phyloP scores from a whole-genome alignment of 2,329 filamentous ascomycete genomes.

The Bipolaris sorokiniana region DNA sequence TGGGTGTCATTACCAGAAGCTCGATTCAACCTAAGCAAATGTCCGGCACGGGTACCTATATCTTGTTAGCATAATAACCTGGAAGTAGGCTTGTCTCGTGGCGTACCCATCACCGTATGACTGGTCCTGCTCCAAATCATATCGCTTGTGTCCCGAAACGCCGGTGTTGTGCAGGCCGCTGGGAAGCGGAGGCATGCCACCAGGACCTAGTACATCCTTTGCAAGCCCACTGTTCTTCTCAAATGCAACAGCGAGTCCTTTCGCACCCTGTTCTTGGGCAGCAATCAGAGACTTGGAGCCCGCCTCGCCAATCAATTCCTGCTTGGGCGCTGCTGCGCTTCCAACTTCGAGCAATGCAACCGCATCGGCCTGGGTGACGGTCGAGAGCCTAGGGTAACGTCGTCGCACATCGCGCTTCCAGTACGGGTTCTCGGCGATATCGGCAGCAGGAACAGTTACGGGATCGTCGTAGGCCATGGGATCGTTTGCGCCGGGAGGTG shows the following conservation, averaged over 20 bases:
- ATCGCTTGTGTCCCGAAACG: slow-evolving; percentile 69
- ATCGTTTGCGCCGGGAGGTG: slow-evolving; percentile 75
- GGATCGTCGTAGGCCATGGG: slow-evolving; percentile 79
- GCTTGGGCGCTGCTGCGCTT: slow-evolving; percentile 79
- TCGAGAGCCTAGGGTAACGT: slow-evolving; percentile 78
- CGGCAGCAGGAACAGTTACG: slow-evolving; percentile 80
- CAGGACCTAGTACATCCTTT: slow-evolving; percentile 69
- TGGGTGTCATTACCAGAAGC: slow-evolving; percentile 12
- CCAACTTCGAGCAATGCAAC: slow-evolving; percentile 86
- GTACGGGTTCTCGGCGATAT: slow-evolving; percentile 91
- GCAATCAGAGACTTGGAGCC: slow-evolving; percentile 77
- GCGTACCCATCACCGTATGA: slow-evolving; percentile 63
- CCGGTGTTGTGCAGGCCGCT: slow-evolving; percentile 65
- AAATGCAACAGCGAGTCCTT: slow-evolving; percentile 73
- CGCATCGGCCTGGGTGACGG: slow-evolving; percentile 82
- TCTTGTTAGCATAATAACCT: slow-evolving; percentile 19
- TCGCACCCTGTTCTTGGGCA: slow-evolving; percentile 75
- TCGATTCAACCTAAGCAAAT: slow-evolving; percentile 41
- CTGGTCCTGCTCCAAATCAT: slow-evolving; percentile 71
- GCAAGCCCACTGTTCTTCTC: slow-evolving; percentile 65
- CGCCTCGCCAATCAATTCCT: slow-evolving; percentile 76
- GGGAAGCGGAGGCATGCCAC: slow-evolving; percentile 86
- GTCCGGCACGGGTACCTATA: slow-evolving; percentile 55
- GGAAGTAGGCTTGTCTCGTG: neutral
- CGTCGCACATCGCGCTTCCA: slow-evolving; percentile 93